These are phyloP conservation scores for Biancaea sappan DNA, from an alignment of 306 rosid species.

Conservation along the genomic window DNA sequence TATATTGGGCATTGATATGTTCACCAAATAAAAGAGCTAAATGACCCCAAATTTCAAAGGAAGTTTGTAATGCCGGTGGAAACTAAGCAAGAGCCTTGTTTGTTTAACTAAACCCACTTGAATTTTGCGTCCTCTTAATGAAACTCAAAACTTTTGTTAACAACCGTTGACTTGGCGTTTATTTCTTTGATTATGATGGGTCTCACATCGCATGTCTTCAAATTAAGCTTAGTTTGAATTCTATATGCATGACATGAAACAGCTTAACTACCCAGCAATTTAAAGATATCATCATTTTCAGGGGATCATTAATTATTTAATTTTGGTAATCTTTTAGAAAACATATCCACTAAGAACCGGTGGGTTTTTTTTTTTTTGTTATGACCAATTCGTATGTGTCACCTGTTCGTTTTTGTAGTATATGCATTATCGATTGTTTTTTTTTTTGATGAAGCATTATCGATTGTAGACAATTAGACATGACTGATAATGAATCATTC, in stretches of 20 bases:
- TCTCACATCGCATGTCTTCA: slow-evolving; percentile 28
- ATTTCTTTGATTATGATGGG: slow-evolving; percentile 24
- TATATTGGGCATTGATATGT: background rate
- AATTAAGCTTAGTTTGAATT: slow-evolving; percentile 20
- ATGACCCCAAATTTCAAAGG: slow-evolving; percentile 34
- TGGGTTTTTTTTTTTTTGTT: background rate
- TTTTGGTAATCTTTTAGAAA: background rate
- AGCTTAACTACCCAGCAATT: slow-evolving; percentile 37
- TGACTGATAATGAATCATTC: too few relatives aligned
- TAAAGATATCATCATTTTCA: slow-evolving; percentile 24
- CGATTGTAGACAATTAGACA: background rate
- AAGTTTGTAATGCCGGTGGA: slow-evolving; percentile 18
- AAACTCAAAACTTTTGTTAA: slow-evolving; percentile 27
- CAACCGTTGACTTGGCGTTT: slow-evolving; percentile 44
- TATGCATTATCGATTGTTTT: background rate
- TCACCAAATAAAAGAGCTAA: slow-evolving; percentile 15
- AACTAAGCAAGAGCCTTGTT: background rate
- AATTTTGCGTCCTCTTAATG: slow-evolving; percentile 23
- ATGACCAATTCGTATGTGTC: background rate
- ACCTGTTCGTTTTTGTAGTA: background rate
- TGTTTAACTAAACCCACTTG: slow-evolving; percentile 36
- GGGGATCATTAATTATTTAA: slow-evolving; percentile 18
- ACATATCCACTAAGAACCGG: background rate
- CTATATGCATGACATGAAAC: slow-evolving; percentile 19
- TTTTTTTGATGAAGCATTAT: too few relatives aligned